phyloP scores from a whole-genome alignment of 345 rosid species.

The Pistacia atlantica region DNA sequence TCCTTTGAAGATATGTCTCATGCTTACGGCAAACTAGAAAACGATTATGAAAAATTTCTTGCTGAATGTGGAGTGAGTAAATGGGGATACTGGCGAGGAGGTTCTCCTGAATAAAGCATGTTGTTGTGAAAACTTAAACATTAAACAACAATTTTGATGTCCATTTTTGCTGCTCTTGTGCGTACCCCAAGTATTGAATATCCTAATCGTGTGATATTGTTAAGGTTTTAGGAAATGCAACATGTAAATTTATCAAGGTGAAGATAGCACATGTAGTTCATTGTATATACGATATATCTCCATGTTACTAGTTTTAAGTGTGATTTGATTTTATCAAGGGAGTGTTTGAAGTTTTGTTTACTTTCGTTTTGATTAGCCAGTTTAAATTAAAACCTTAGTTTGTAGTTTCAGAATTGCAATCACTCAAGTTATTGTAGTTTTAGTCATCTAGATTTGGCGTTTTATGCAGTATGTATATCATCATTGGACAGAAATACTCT shows the following conservation, averaged over 20 bases:
- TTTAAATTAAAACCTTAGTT: neutral
- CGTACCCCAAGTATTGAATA: neutral
- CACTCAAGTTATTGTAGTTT: neutral
- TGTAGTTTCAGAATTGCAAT: neutral
- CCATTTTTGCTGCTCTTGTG: neutral
- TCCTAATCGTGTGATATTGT: neutral
- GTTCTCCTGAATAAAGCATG: slow-evolving; percentile 14
- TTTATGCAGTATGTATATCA: too few relatives aligned
- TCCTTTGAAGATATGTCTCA: slow-evolving; percentile 24
- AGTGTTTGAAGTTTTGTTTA: neutral
- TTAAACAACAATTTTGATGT: neutral
- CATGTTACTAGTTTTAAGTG: neutral
- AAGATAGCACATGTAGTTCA: neutral
- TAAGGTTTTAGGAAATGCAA: neutral
- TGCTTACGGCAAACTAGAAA: slow-evolving; percentile 30
- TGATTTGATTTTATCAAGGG: neutral
- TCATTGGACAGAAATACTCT: too few relatives aligned
- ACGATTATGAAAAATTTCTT: slow-evolving; percentile 39
- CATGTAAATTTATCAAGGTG: neutral
- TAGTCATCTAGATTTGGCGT: neutral
- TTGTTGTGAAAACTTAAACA: neutral
- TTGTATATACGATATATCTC: neutral
- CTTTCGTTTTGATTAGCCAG: neutral
- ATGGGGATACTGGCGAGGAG: slow-evolving; percentile 41
- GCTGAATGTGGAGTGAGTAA: slow-evolving; percentile 44